Evolutionary conservation across 2,329 filamentous ascomycete genomes (phyloP).

Genomic region (Aspergillus jensenii): DNA sequence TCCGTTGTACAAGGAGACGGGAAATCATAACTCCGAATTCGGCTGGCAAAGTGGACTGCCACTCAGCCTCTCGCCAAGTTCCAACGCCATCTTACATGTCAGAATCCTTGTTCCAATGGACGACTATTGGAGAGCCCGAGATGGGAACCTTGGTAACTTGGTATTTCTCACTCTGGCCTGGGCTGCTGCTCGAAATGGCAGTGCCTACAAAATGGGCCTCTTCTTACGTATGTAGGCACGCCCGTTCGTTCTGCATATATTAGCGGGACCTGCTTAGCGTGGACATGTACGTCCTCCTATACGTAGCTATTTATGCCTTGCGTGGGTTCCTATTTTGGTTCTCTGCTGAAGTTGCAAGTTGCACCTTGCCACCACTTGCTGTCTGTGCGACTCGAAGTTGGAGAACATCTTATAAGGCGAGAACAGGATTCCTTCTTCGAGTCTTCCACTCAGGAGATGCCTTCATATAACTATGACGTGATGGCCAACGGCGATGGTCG

Average conservation of each 20-base stretch:
- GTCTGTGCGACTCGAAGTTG: not conserved
- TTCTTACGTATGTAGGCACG: slow-evolving; percentile 1
- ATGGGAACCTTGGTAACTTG: not conserved
- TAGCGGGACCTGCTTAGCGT: not conserved
- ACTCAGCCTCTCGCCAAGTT: not conserved
- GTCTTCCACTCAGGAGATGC: not conserved
- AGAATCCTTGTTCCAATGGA: not conserved
- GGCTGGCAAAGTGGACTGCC: not conserved
- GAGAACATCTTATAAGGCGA: not conserved
- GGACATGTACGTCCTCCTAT: not conserved
- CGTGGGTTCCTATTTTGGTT: not conserved
- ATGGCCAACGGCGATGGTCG: not conserved
- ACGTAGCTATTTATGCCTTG: not conserved
- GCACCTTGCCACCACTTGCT: not conserved
- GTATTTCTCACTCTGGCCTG: not conserved
- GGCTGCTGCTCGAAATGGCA: not conserved
- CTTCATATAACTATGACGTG: not conserved
- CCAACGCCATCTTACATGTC: not conserved
- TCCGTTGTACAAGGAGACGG: not conserved
- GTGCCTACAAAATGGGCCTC: slow-evolving; percentile 4
- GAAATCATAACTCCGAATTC: slow-evolving; percentile 6
- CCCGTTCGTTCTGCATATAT: not conserved
- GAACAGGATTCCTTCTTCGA: not conserved
- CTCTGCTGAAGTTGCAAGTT: not conserved
- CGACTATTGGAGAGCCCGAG: not conserved